Evolutionary conservation across 148 eudicot species (phyloP).

Genomic region (Salicornia ramosissima): DNA sequence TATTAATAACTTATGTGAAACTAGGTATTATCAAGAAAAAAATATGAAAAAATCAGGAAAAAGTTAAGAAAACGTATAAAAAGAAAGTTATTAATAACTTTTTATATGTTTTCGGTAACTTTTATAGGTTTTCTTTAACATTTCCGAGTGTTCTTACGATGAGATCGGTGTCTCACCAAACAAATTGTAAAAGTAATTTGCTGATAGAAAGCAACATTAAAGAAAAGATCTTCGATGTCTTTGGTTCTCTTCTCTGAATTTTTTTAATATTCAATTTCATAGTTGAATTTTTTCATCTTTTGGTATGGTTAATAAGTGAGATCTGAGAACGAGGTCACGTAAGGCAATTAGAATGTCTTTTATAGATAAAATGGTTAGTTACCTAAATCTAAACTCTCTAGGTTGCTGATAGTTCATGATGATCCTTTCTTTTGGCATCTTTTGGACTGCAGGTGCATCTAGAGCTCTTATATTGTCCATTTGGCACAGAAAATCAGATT

Average conservation of each 20-base stretch:
- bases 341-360: not conserved
- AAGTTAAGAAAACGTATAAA: too few species aligned
- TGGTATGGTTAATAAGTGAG: not conserved
- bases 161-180: too few species aligned
- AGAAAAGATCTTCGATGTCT: not conserved
- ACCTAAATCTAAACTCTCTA: not conserved
- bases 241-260: not conserved
- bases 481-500: conserved; percentile 50
- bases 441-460: conserved; percentile 54
- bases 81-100: too few species aligned
- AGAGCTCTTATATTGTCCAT: conserved; percentile 79
- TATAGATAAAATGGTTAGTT: not conserved
- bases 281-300: not conserved
- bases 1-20: too few species aligned
- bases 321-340: not conserved
- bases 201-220: not conserved
- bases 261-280: not conserved
- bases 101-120: too few species aligned
- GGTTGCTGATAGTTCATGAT: not conserved
- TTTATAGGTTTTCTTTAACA: too few species aligned
- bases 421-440: not conserved
- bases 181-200: too few species aligned
- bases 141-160: too few species aligned
- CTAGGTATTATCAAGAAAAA: too few species aligned
- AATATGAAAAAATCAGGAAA: too few species aligned